These are phyloP conservation scores for Phyllachora maydis DNA, from an alignment of 2,329 filamentous ascomycete genomes.

Conservation along the genomic window DNA sequence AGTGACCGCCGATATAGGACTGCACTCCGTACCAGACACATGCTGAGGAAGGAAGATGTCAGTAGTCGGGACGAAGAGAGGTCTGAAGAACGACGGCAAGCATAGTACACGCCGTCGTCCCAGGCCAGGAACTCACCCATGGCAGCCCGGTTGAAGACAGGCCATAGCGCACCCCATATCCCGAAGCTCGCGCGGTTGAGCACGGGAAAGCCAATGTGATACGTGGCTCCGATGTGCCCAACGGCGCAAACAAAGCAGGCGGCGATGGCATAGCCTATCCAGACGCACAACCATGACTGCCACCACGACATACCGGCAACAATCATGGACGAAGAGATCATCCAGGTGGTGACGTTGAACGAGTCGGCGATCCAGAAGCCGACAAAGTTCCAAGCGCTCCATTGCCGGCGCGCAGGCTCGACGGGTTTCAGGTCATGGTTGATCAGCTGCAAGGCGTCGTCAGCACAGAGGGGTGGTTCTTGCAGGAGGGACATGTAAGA, in stretches of 20 bases:
- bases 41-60: slow-evolving; percentile 20
- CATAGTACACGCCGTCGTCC: no score
- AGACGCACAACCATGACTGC: slow-evolving; percentile 80
- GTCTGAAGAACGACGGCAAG: neutral
- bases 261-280: slow-evolving; percentile 66
- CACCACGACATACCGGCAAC: slow-evolving; percentile 67
- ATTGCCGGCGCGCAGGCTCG: slow-evolving; percentile 60
- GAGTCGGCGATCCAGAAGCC: slow-evolving; percentile 74
- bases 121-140: slow-evolving; percentile 29
- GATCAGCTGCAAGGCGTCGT: slow-evolving; percentile 31
- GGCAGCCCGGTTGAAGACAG: slow-evolving; percentile 70
- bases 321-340: slow-evolving; percentile 76
- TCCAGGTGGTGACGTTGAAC: slow-evolving; percentile 87
- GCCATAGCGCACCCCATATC: slow-evolving; percentile 78
- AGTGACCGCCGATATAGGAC: slow-evolving; percentile 65
- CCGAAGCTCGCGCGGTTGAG: slow-evolving; percentile 62
- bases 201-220: slow-evolving; percentile 81
- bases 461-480: slow-evolving; percentile 3
- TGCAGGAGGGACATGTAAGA: slow-evolving; percentile 1
- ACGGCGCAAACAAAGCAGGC: slow-evolving; percentile 57
- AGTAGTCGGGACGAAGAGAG: slow-evolving; percentile 3
- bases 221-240: slow-evolving; percentile 66
- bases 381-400: slow-evolving; percentile 76
- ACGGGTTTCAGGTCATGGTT: slow-evolving; percentile 72
- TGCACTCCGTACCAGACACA: slow-evolving; percentile 61